A percentile compares a stretch with the other conserved stretches of the same genome.
phyloP scores from a whole-genome alignment of 2,329 filamentous ascomycete species.

The Clathrospora elynae region DNA sequence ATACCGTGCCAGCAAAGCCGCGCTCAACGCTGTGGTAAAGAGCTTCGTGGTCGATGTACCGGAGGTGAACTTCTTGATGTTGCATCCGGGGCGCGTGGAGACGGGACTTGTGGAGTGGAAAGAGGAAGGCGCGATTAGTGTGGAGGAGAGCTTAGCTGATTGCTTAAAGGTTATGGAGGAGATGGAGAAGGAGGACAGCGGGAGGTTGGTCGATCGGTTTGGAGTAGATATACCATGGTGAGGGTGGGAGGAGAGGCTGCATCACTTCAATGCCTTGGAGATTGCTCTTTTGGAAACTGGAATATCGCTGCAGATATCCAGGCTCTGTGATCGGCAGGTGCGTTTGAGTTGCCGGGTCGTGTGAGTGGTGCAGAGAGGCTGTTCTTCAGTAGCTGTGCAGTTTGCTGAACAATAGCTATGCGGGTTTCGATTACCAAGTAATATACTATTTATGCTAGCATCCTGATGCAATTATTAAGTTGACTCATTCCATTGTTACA shows the following conservation, averaged over 20 bases:
- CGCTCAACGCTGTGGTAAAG: conserved; percentile 53
- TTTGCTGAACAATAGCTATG: too few relatives aligned
- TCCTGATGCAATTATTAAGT: not conserved
- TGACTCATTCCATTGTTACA: not conserved
- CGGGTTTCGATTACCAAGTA: too few relatives aligned
- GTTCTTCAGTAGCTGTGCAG: too few relatives aligned
- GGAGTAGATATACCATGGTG: conserved; percentile 52
- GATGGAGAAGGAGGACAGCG: conserved; percentile 42
- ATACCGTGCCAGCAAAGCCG: conserved; percentile 56
- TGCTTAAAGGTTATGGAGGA: conserved; percentile 48
- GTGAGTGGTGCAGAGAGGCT: too few relatives aligned
- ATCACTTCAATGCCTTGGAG: too few relatives aligned
- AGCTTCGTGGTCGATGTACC: conserved; percentile 53
- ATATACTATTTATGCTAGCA: too few relatives aligned
- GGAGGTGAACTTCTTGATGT: conserved; percentile 49
- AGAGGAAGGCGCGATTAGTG: conserved; percentile 53
- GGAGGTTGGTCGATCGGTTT: conserved; percentile 53
- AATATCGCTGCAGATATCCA: too few relatives aligned
- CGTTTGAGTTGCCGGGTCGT: too few relatives aligned
- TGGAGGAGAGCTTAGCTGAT: conserved; percentile 49
- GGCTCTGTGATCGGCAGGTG: too few relatives aligned
- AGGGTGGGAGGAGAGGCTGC: not conserved
- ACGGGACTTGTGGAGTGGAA: conserved; percentile 52
- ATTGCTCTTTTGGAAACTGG: too few relatives aligned
- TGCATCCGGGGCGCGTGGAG: conserved; percentile 56